A percentile compares a stretch with the other conserved stretches of the same genome.
Conservation (phyloP, 148 eudicot species). For the Cornus kousa region DNA sequence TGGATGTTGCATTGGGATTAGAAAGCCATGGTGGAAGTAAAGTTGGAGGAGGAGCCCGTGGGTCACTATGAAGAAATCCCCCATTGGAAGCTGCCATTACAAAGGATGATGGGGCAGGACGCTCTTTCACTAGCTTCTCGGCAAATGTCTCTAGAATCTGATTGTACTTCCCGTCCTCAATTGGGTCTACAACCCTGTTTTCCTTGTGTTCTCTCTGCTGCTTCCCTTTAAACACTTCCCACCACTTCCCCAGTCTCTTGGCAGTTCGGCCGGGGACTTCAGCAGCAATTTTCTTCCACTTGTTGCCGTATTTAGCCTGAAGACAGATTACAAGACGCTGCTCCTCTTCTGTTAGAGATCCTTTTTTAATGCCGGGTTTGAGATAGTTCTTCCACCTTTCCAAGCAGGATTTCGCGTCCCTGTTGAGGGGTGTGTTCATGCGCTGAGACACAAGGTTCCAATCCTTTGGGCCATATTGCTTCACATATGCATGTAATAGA, state of each 20-base stretch:
- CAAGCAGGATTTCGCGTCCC: slow-evolving; percentile 65
- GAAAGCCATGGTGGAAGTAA: slow-evolving; percentile 84
- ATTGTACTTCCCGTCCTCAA: slow-evolving; percentile 67
- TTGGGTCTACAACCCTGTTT: slow-evolving; percentile 47
- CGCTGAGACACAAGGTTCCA: slow-evolving; percentile 74
- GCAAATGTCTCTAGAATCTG: slow-evolving; percentile 71
- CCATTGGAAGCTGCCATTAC: slow-evolving; percentile 59
- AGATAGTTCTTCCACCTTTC: slow-evolving; percentile 76
- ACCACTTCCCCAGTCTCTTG: slow-evolving; percentile 75
- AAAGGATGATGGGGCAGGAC: slow-evolving; percentile 18
- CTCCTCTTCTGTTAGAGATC: slow-evolving; percentile 64
- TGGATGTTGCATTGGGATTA: slow-evolving; percentile 30
- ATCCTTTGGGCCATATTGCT: slow-evolving; percentile 64
- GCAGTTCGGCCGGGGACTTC: slow-evolving; percentile 73
- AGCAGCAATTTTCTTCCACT: slow-evolving; percentile 71
- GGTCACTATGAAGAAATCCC: slow-evolving; percentile 43
- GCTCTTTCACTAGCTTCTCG: slow-evolving; percentile 74
- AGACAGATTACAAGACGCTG: slow-evolving; percentile 59
- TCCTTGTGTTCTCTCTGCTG: slow-evolving; percentile 63
- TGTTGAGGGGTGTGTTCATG: slow-evolving; percentile 50
- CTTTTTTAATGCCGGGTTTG: slow-evolving; percentile 66
- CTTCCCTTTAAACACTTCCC: slow-evolving; percentile 93
- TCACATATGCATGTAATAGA: slow-evolving; percentile 51
- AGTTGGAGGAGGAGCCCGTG: slow-evolving; percentile 32
- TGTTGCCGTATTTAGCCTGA: slow-evolving; percentile 68